Conservation (phyloP, 2,329 filamentous ascomycete genomes). For the Trichoderma harzianum region DNA sequence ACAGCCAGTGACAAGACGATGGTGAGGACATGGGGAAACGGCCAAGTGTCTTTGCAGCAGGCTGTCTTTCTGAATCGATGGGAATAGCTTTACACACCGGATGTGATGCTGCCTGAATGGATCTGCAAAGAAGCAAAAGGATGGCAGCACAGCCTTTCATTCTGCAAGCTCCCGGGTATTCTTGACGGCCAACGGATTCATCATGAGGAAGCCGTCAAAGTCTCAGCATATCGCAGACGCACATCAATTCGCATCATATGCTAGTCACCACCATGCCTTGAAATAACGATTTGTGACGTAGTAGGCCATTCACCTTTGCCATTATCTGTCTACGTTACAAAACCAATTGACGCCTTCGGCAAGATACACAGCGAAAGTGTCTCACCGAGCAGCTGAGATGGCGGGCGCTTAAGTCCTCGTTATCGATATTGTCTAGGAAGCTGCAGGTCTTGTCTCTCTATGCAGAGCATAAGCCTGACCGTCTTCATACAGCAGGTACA, state of each 20-base stretch:
- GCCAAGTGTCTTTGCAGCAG: background rate
- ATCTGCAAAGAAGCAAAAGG: background rate
- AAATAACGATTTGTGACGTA: background rate
- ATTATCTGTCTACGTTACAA: background rate
- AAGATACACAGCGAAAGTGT: background rate
- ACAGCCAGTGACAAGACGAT: background rate
- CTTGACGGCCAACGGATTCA: background rate
- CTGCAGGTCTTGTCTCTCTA: background rate
- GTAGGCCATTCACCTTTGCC: background rate
- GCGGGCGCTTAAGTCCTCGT: background rate
- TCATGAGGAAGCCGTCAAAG: background rate
- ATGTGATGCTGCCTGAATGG: background rate
- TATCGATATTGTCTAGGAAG: background rate
- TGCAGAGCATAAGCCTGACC: slow-evolving; percentile 3
- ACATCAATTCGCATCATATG: background rate
- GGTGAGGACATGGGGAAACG: background rate
- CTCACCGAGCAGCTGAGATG: background rate
- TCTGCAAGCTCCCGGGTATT: background rate
- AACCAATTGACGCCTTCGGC: background rate
- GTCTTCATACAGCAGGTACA: background rate
- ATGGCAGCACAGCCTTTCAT: background rate
- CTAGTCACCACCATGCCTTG: background rate
- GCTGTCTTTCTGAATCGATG: background rate
- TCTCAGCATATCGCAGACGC: background rate
- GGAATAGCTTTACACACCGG: background rate